These are phyloP conservation scores for Brassica juncea DNA, from an alignment of 345 rosid species.

Conservation along the genomic window DNA sequence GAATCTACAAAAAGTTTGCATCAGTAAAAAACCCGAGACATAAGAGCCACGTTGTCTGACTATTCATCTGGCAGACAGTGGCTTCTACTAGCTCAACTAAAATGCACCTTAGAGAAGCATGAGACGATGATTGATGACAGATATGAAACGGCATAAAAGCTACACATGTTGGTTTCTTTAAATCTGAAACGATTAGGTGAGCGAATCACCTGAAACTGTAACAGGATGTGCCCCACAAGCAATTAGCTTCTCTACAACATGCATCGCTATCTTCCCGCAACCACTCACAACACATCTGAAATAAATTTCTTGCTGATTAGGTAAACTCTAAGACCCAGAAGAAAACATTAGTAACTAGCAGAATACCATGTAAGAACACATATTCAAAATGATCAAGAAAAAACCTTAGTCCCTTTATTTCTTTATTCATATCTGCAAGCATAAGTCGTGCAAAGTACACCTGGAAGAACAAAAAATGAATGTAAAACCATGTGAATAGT, in stretches of 20 bases:
- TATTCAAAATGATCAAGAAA: conserved; percentile 16
- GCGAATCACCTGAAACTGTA: conserved; percentile 73
- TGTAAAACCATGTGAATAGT: not conserved
- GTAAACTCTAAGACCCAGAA: not conserved
- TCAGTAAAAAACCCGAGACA: conserved; percentile 26
- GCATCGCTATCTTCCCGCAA: conserved; percentile 98
- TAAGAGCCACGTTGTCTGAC: not conserved
- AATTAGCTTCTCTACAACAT: conserved; percentile 95
- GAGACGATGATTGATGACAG: conserved; percentile 9
- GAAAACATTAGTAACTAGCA: not conserved
- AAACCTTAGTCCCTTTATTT: conserved; percentile 93
- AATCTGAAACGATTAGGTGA: conserved; percentile 5
- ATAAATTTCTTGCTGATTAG: conserved; percentile 12
- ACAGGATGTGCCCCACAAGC: conserved; percentile 94
- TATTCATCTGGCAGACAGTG: not conserved
- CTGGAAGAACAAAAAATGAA: conserved; percentile 50
- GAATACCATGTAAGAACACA: conserved; percentile 2
- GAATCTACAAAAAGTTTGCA: conserved; percentile 59
- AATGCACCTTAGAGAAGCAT: not conserved
- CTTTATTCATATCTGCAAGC: conserved; percentile 92
- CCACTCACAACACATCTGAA: conserved; percentile 94
- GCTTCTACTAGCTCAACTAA: not conserved
- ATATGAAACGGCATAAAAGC: not conserved
- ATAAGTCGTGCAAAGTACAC: conserved; percentile 95
- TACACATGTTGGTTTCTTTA: not conserved